Percentiles rank a stretch among this genome's conserved stretches.
phyloP scores from a whole-genome alignment of 2,329 filamentous ascomycete species.

The Tolypocladium tundrense region DNA sequence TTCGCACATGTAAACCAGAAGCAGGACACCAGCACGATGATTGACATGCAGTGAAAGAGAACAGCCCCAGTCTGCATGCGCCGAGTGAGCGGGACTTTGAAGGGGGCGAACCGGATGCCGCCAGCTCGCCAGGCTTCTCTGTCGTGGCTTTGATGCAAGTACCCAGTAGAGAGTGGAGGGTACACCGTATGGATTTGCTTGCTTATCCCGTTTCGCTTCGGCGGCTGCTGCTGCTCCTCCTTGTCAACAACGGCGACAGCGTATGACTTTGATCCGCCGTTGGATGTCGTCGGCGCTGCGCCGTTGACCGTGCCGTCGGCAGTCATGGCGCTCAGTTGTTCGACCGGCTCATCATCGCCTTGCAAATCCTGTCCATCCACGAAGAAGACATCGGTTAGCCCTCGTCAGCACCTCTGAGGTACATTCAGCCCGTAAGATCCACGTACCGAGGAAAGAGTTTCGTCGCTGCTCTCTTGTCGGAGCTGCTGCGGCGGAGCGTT shows the following conservation, averaged over 20 bases:
- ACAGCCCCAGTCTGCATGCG: constrained; percentile 72
- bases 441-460: background rate
- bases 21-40: constrained; percentile 59
- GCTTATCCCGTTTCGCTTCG: background rate
- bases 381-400: background rate
- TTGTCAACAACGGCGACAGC: constrained; percentile 9
- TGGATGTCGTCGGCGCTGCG: background rate
- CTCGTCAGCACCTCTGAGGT: background rate
- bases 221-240: constrained; percentile 2
- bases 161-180: constrained; percentile 14
- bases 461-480: constrained; percentile 1
- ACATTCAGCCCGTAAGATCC: background rate
- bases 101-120: constrained; percentile 74
- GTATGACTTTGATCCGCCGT: constrained; percentile 8
- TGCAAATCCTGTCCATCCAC: background rate
- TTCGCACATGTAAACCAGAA: constrained; percentile 92
- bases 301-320: background rate
- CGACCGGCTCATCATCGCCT: background rate
- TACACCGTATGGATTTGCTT: constrained; percentile 11
- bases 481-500: constrained; percentile 4
- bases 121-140: constrained; percentile 25
- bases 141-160: constrained; percentile 11
- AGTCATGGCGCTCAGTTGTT: background rate
- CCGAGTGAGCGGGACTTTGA: constrained; percentile 60
- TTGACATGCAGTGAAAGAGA: constrained; percentile 60